These are phyloP conservation scores for Colletotrichum phormii DNA, from an alignment of 2,329 filamentous ascomycete species.

Conservation along the genomic window DNA sequence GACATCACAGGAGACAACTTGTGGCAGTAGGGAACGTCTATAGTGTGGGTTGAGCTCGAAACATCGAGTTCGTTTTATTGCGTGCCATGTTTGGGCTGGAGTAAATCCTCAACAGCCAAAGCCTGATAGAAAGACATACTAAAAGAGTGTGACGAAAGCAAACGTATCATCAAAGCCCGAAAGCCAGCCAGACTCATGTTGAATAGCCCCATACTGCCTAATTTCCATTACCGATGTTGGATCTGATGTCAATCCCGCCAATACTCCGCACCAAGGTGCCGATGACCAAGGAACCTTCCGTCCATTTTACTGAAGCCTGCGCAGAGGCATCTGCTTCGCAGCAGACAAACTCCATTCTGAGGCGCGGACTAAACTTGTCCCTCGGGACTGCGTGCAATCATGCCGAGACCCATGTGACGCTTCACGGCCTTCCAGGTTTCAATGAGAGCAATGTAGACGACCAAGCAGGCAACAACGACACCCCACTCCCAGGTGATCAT, in stretches of 20 bases:
- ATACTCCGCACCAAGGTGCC: constrained; percentile 1
- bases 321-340: background rate
- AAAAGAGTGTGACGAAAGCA: constrained; percentile 22
- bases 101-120: constrained; percentile 18
- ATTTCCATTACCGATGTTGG: constrained; percentile 22
- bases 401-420: constrained; percentile 56
- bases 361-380: constrained; percentile 8
- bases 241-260: background rate
- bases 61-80: constrained; percentile 6
- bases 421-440: constrained; percentile 79
- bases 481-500: constrained; percentile 80
- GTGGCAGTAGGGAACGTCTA: background rate
- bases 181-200: constrained; percentile 33
- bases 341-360: background rate
- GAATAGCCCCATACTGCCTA: constrained; percentile 31
- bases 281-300: background rate
- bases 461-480: constrained; percentile 69
- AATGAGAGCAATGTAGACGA: constrained; percentile 71
- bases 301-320: background rate
- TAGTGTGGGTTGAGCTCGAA: background rate
- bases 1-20: background rate
- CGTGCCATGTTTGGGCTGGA: constrained; percentile 3
- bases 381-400: constrained; percentile 26
- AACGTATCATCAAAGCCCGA: constrained; percentile 13
- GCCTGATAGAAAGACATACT: background rate